phyloP scores from a whole-genome alignment of 2,329 filamentous ascomycete genomes.

The Fusarium tanahbumbuense region DNA sequence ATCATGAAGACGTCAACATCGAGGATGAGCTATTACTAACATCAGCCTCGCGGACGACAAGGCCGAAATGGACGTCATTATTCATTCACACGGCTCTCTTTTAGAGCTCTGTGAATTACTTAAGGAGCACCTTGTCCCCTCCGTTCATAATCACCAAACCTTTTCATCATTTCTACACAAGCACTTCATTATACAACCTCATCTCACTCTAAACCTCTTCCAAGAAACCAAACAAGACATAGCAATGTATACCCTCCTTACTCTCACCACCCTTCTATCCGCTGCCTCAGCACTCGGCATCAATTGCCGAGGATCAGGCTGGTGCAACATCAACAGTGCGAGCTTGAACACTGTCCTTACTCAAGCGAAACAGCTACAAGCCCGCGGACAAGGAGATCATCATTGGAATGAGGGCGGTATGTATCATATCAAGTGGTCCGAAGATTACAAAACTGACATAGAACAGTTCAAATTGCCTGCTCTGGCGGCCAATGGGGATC shows the following conservation, averaged over 20 bases:
- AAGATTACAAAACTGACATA: rapidly evolving
- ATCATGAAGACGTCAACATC: background rate
- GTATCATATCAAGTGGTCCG: background rate
- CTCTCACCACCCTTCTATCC: background rate
- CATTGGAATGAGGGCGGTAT: background rate
- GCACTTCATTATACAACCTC: background rate
- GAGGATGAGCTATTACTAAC: too few relatives aligned
- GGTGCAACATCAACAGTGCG: background rate
- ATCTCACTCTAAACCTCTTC: background rate
- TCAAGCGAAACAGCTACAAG: background rate
- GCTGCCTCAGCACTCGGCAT: background rate
- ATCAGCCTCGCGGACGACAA: background rate
- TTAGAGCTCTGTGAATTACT: background rate
- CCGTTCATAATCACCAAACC: too few relatives aligned
- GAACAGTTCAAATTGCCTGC: background rate
- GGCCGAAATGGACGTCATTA: rapidly evolving
- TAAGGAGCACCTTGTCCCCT: background rate
- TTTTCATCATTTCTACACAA: background rate
- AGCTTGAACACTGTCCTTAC: background rate
- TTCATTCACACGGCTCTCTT: rapidly evolving
- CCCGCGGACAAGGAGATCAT: background rate
- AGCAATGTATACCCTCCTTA: background rate
- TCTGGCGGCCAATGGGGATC: background rate
- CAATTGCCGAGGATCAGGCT: background rate
- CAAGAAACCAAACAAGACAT: background rate